Evolutionary conservation across 768 basidiomycete species (phyloP).

Genomic region (Leccinum variicolor): DNA sequence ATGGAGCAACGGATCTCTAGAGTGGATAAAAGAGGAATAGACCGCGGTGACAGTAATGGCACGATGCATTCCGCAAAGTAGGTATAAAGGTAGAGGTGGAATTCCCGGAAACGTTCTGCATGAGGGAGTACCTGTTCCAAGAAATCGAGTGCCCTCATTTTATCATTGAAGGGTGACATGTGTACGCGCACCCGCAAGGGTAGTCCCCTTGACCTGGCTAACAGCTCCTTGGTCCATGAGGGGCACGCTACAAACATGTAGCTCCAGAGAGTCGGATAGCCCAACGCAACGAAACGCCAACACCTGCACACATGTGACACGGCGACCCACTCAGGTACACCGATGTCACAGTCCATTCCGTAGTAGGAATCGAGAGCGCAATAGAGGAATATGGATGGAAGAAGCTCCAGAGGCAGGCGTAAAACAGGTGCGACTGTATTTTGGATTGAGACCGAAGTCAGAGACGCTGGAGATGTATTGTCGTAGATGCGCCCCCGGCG

Average conservation of each 20-base stretch:
- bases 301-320: not conserved
- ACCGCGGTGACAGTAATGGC: not conserved
- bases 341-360: not conserved
- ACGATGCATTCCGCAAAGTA: not conserved
- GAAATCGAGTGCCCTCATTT: not conserved
- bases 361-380: not conserved
- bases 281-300: constrained; percentile 1
- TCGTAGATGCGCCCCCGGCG: not conserved
- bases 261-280: not conserved
- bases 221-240: not conserved
- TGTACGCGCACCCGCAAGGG: not conserved
- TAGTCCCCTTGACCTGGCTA: not conserved
- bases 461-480: not conserved
- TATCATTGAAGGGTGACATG: not conserved
- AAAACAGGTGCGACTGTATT: not conserved
- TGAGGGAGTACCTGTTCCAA: not conserved
- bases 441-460: not conserved
- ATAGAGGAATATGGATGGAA: not conserved
- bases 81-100: not conserved
- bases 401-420: not conserved
- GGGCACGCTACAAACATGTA: not conserved
- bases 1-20: not conserved
- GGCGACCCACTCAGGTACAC: not conserved
- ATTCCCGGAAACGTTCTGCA: not conserved
- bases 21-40: not conserved